Base-by-base conservation (phyloP, 2,329 filamentous ascomycete genomes). In the Aureobasidium melanogenum region DNA sequence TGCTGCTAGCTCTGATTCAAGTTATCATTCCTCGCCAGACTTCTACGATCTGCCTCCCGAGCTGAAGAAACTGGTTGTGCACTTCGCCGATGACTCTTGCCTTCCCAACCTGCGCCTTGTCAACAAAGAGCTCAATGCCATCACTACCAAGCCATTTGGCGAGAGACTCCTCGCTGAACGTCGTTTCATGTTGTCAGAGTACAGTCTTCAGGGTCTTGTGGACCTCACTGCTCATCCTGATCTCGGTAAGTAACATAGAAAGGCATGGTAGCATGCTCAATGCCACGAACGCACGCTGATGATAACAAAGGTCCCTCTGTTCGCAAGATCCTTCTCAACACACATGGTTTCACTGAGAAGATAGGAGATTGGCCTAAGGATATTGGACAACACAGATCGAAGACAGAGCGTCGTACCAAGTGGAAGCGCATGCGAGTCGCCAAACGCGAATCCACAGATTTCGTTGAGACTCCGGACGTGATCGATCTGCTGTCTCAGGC, bases 181-280 rank as follows among this genome's bases (percentile, higher is more conserved):
- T 17, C 24, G 54, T 5, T 41, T 48, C 34, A 26, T 51, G n/a
- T 8, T 54, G 10, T 26, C 58, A 5, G 19, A 43, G 24, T 32
- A 47, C 48, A 61, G 48, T 12, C 19, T 61, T 5, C 19, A 54
- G 5, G 48, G 47, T 10, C 32, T 61, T 3, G 24, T 61, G 7
- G 59, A 55, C 1, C 34, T 61, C 6, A 61, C 59, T 14, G 59
- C 48, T 14, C 59, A 61, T 26, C 19, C 59, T 17, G 22, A 19
- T 0, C 50, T 54, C 22, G 59, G 48, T 50, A 34, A 50, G n/a
- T 34, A 9, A 10, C 24, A 1, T n/a, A 5, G 14, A 19, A 2
- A 8, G 30, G 10, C 9, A 6, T 32, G 36, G 2, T n/a, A 6
- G n/a, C 7, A 5, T 26, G 5, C 8, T 4, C 4, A 3, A n/a